Base-by-base conservation (phyloP, 495 filamentous ascomycete species). In the Aspergillus incahuasiensis region DNA sequence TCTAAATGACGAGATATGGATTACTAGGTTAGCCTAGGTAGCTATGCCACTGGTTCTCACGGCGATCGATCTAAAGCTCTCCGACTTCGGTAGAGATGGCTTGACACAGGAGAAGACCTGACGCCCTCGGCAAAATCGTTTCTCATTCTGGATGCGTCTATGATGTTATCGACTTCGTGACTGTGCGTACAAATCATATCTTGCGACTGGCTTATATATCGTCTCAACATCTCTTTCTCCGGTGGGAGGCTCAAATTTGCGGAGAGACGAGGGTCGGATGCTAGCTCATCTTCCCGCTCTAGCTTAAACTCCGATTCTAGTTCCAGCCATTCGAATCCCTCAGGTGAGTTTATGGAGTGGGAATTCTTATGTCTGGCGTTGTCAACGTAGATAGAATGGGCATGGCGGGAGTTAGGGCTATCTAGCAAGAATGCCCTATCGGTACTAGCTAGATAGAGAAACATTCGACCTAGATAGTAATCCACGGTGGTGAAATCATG, bases 1-100 rank as follows among this genome's bases (percentile, higher is more conserved):
- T n/a, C n/a, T n/a, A n/a, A n/a, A n/a, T 24, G 35, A 45, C 6
- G 1, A 8, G 5, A 6, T 35, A 11, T 8, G 25, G 25, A 28
- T 30, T 30, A 19, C 3, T 18, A 68, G 69, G 8, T 60, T 72
- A 1, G 69, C 56, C 8, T 72, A 69, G n/a, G 63, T 64, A 5
- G 65, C 58, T 1, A 72, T 72, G 68, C 69, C 69, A 0, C 60
- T 72, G 0, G 56, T 72, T 4, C 57, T 72, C 30, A 63, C 69
- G 12, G 69, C 69, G 6, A 72, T 72, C 22, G 62, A 72, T 21
- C 54, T 72, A 18, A 72, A 72, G 6, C 63, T 72, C 20, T 70
- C 69, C 66, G 7, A 61, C 66, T 0, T 22, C 46, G 0, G n/a
- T 45, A 0, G 61, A 68, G 44, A 59, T 65, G 38, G 41, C 55